Evolutionary conservation across 805 yeast genomes (phyloP), one percentile per base, ranked within the genome.

Genomic region (Lachancea mirantina): DNA sequence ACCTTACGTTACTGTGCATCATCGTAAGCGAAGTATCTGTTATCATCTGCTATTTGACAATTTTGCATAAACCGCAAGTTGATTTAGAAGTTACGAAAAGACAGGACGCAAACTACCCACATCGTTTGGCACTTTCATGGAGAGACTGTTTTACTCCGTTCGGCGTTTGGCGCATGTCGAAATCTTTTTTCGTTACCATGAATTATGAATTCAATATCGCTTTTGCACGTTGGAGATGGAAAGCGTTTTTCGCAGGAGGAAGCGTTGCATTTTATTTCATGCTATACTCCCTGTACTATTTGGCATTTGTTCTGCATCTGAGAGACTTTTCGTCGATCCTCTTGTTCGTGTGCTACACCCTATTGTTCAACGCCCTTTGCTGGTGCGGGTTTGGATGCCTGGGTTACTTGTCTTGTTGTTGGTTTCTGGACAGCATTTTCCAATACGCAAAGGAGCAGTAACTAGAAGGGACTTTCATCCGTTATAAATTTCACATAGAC

Each of bases 361-460:
- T 76, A 2, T 66, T 84, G 30, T 71, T 78, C 30, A 74, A 81
- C 46, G 50, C 70, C 4, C 55, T 78, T 20, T 62, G 82, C 35
- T 82, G 88, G 1, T 60, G 80, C 22, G 75, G 80, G 2, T 76
- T 84, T 46, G 95, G 95, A 9, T 69, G 89, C 1, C 64, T 84
- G 18, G 84, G 88, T 3, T 69, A 81, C 28, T 51, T 78, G 34
- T 70, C 87, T 11, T 78, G 87, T 3, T 69, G 76, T 19, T 43
- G 73, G 17, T 84, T 84, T 52, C 74, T 84, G 18, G 70, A 70
- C 43, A 72, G 14, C 24, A n/a, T 33, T 23, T 27, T 28, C 10
- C 14, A 23, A 18, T 13, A 22, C 11, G 15, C 20, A 11, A 33
- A 33, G 19, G 23, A 17, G 13, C 36, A 16, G 7, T 33, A 23